phyloP scores from a whole-genome alignment of 495 filamentous ascomycete genomes.

The Talaromyces adpressus region DNA sequence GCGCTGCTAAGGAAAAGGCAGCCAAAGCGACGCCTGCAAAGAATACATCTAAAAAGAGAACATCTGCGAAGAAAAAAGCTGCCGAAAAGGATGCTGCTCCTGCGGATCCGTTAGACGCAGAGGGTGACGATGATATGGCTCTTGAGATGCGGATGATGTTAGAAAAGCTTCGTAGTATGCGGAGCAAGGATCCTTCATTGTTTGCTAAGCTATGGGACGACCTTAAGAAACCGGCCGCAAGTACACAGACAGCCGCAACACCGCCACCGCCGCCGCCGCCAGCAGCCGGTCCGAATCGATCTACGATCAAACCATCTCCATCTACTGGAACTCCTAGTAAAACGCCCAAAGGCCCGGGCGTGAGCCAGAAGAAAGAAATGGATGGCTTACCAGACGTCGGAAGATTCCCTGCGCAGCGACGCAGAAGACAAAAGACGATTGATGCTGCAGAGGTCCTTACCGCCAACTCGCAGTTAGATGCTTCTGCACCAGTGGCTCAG shows the following conservation, averaged over 20 bases:
- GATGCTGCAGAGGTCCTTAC: neutral
- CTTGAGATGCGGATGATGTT: slow-evolving; percentile 29
- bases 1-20: neutral
- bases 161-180: slow-evolving; percentile 28
- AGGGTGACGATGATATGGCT: slow-evolving; percentile 17
- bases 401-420: slow-evolving; percentile 18
- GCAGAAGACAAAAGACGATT: slow-evolving; percentile 6
- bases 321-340: neutral
- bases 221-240: slow-evolving; percentile 19
- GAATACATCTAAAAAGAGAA: slow-evolving; percentile 2
- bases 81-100: neutral
- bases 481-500: neutral
- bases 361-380: neutral
- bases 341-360: neutral
- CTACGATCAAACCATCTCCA: neutral
- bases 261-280: neutral
- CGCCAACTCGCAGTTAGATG: neutral
- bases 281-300: neutral
- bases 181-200: slow-evolving; percentile 23
- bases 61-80: neutral
- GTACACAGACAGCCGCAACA: neutral
- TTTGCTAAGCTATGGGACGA: slow-evolving; percentile 28
- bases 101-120: neutral
- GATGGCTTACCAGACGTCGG: slow-evolving; percentile 15
- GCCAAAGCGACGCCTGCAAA: neutral